Evolutionary conservation across 192 early-diverging fungal genomes (phyloP).

Genomic region (Coemansia sp.): DNA sequence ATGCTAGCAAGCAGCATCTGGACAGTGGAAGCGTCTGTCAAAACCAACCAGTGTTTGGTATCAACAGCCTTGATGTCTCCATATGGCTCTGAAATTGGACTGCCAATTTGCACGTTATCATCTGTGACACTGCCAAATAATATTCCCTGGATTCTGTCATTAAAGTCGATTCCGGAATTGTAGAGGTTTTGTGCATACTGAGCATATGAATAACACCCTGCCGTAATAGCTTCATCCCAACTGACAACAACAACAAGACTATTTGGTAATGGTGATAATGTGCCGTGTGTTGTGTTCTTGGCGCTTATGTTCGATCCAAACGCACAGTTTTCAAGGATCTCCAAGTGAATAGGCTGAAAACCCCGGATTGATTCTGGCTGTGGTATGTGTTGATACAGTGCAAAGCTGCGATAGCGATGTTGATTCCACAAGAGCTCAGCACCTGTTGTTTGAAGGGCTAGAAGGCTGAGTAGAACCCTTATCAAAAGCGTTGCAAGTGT

Average conservation of each 20-base stretch:
- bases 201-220: conserved; percentile 35
- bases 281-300: background rate
- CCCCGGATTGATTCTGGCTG: background rate
- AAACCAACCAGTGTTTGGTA: background rate
- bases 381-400: conserved; percentile 1
- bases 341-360: conserved; percentile 14
- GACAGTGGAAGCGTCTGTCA: conserved; percentile 14
- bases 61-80: conserved; percentile 6
- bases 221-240: conserved; percentile 27
- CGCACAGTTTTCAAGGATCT: conserved; percentile 8
- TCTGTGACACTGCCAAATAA: conserved; percentile 29
- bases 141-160: conserved; percentile 5
- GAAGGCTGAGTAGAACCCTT: background rate
- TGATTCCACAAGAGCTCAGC: conserved; percentile 16
- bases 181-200: conserved; percentile 16
- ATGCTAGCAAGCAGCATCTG: background rate
- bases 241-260: conserved; percentile 17
- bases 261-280: background rate
- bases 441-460: background rate
- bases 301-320: background rate
- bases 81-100: conserved; percentile 41
- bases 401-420: conserved; percentile 5
- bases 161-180: background rate
- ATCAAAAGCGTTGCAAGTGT: background rate
- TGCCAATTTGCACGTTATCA: conserved; percentile 14